Percentiles rank a stretch among this genome's conserved stretches.
Conservation (phyloP, 768 basidiomycete species). For the Boletus rubescentipes region DNA sequence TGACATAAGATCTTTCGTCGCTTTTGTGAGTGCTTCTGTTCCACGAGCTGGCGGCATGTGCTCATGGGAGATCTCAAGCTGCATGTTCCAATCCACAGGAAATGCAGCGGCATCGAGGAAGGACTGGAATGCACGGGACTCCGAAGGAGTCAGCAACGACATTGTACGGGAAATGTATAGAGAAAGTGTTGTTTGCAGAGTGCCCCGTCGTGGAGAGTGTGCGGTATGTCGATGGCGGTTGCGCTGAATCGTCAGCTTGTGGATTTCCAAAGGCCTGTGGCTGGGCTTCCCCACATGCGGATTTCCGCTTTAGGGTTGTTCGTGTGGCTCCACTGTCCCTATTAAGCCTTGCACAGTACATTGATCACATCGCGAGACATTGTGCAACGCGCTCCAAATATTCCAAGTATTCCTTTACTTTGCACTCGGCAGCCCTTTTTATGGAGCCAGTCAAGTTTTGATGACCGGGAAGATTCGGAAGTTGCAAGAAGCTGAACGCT, state of each 20-base stretch:
- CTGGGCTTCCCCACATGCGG: slow-evolving; percentile 28
- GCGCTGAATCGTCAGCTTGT: slow-evolving; percentile 17
- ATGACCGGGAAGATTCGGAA: background rate
- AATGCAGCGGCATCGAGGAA: slow-evolving; percentile 55
- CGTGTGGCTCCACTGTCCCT: slow-evolving; percentile 20
- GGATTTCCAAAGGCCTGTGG: slow-evolving; percentile 27
- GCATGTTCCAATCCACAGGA: slow-evolving; percentile 50
- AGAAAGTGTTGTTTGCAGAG: background rate
- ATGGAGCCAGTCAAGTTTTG: background rate
- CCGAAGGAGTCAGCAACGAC: slow-evolving; percentile 65
- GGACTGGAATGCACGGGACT: slow-evolving; percentile 66
- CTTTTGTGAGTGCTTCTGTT: slow-evolving; percentile 68
- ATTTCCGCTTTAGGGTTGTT: slow-evolving; percentile 21
- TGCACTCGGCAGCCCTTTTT: background rate
- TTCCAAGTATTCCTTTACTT: background rate
- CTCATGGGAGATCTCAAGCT: slow-evolving; percentile 37
- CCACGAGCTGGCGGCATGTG: slow-evolving; percentile 52
- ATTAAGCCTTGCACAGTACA: too few species aligned
- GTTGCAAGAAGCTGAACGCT: background rate
- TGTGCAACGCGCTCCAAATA: background rate
- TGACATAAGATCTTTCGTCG: slow-evolving; percentile 82
- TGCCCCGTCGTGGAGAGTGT: background rate
- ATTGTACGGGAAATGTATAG: slow-evolving; percentile 29
- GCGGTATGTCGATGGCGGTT: slow-evolving; percentile 9
- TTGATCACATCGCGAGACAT: background rate